Percentiles rank a stretch among this genome's conserved stretches.
These are phyloP conservation scores for Eruca vesicaria DNA, from an alignment of 441 rosid species.

Conservation along the genomic window DNA sequence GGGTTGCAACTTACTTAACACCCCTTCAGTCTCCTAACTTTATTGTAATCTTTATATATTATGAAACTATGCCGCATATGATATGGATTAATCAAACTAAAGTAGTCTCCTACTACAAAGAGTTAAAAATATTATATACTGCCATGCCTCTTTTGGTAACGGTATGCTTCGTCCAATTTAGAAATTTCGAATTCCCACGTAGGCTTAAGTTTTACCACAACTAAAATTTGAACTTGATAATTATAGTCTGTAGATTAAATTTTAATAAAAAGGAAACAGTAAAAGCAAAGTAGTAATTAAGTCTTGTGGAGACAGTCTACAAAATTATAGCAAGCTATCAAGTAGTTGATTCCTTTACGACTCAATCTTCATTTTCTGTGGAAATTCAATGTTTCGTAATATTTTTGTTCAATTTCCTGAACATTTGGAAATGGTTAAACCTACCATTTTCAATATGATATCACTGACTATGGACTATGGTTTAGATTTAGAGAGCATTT, in stretches of 20 bases:
- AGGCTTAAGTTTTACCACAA: not conserved
- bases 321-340: slow-evolving; percentile 10
- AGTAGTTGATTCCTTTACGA: slow-evolving; percentile 16
- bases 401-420: not conserved
- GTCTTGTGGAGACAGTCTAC: not conserved
- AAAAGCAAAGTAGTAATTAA: slow-evolving; percentile 2
- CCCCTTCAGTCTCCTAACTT: slow-evolving; percentile 9
- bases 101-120: not conserved
- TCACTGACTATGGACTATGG: not conserved
- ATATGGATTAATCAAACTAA: not conserved
- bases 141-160: not conserved
- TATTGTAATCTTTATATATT: not conserved
- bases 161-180: not conserved
- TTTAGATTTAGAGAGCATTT: not conserved
- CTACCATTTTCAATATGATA: not conserved
- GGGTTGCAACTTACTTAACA: slow-evolving; percentile 27
- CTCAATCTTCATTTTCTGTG: not conserved
- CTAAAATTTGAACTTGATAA: not conserved
- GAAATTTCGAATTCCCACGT: not conserved
- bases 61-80: not conserved
- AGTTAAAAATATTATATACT: not conserved
- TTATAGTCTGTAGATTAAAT: not conserved
- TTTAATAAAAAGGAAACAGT: not conserved
- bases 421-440: not conserved
- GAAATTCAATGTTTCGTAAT: not conserved